Base-by-base conservation (phyloP, 1,284 basidiomycete species). In the Laetiporus sulphureus region DNA sequence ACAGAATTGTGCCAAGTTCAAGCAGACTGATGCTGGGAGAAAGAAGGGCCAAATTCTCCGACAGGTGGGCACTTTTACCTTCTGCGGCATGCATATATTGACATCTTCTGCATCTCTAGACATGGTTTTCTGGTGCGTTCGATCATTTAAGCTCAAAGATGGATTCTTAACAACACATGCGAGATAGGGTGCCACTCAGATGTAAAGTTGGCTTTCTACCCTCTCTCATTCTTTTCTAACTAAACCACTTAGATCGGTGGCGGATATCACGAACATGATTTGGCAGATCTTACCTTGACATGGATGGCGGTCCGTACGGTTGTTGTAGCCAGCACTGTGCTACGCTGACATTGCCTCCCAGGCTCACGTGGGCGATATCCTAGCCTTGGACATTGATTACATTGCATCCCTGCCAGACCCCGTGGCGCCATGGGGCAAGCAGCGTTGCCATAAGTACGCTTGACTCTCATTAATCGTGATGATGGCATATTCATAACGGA, bases 61-160 rank as follows among this genome's bases (percentile, higher is more conserved):
- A 45, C 82, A 83, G 65, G 79, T 75, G 42, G 53, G 66, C 32
- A 24, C 12, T 32, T 36, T 8, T 21, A n/a, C n/a, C n/a, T n/a
- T n/a, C n/a, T n/a, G n/a, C n/a, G n/a, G n/a, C n/a, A n/a, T n/a
- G n/a, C n/a, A n/a, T n/a, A n/a, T n/a, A n/a, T 27, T 41, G 13
- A 40, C 7, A 20, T 13, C 12, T 12, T 27, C n/a, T n/a, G n/a
- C n/a, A 19, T 23, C 11, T n/a, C 19, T 41, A 83, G 77, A 79
- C 75, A 49, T 85, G 82, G 82, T 85, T 85, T 52, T 60, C 71
- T 43, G 80, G 81, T 73, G 49, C 52, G 27, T n/a, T 16, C 8
- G n/a, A 8, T 18, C 4, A 24, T 15, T 16, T 20, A 21, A 8
- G 12, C 15, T 18, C n/a, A 22, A 21, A 66, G 59, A 22, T 16